Evolutionary conservation across 1,284 basidiomycete genomes (phyloP).

Genomic region (Mycena citricolor): DNA sequence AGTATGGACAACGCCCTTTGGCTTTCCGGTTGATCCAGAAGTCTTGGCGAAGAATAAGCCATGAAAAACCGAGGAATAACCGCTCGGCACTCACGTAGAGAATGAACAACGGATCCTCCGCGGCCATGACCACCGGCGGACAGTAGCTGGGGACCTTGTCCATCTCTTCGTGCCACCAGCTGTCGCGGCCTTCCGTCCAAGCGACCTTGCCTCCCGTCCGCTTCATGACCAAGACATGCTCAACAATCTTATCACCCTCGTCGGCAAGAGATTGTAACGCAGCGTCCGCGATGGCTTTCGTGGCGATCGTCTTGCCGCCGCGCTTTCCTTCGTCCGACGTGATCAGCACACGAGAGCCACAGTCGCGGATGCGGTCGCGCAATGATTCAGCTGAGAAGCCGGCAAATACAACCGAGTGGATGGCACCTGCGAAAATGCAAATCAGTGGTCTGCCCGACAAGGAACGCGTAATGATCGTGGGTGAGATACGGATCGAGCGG

Average conservation of each 20-base stretch:
- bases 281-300: conserved; percentile 93
- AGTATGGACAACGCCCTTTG: conserved; percentile 96
- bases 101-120: conserved; percentile 97
- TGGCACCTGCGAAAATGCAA: too few species aligned
- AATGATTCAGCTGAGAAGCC: conserved; percentile 98
- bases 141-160: conserved; percentile 87
- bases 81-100: conserved; percentile 73
- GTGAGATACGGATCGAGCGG: too few species aligned
- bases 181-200: conserved; percentile 86
- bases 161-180: conserved; percentile 96
- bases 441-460: too few species aligned
- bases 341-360: conserved; percentile 87
- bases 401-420: conserved; percentile 99
- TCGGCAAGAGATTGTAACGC: too few species aligned
- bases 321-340: conserved; percentile 95
- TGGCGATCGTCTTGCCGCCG: conserved; percentile 94
- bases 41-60: conserved; percentile 49
- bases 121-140: conserved; percentile 81
- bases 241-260: conserved; percentile 76
- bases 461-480: too few species aligned
- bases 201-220: conserved; percentile 85
- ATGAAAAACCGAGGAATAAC: conserved; percentile 7
- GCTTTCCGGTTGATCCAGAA: conserved; percentile 94
- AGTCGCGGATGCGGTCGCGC: conserved; percentile 91
- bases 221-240: conserved; percentile 89